Conservation (phyloP, 73 alveolate genomes). For the Paramecium pentaurelia region DNA sequence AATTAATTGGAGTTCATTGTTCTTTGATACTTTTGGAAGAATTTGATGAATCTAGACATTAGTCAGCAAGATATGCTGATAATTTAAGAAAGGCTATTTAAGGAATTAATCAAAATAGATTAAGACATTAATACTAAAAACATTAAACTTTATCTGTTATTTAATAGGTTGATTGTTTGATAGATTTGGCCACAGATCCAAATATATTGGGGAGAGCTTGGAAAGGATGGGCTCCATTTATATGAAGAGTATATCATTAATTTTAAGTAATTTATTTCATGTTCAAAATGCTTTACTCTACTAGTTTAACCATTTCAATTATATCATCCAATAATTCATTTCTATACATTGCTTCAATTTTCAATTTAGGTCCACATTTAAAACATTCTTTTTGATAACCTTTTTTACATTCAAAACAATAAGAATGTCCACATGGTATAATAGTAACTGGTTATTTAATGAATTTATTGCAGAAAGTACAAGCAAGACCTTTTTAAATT, state of each 20-base stretch:
- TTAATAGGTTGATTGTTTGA: conserved; percentile 91
- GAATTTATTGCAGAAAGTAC: conserved; percentile 54
- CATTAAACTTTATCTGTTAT: conserved; percentile 75
- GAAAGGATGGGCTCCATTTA: conserved; percentile 97
- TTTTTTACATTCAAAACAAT: conserved; percentile 58
- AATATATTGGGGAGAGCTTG: conserved; percentile 97
- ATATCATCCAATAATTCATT: conserved; percentile 62
- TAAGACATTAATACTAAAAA: conserved; percentile 39
- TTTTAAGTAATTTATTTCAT: conserved; percentile 37
- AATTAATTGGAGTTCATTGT: conserved; percentile 75
- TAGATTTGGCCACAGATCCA: conserved; percentile 96
- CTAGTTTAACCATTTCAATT: conserved; percentile 34
- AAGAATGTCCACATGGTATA: conserved; percentile 63
- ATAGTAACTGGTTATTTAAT: conserved; percentile 57
- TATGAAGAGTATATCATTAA: conserved; percentile 62
- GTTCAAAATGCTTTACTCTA: not conserved
- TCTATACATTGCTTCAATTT: conserved; percentile 61
- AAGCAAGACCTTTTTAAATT: conserved; percentile 40
- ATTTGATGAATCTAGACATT: conserved; percentile 69
- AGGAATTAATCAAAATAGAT: conserved; percentile 63
- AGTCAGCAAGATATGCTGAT: conserved; percentile 50
- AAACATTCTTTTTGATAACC: conserved; percentile 56
- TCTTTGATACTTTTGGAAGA: conserved; percentile 71
- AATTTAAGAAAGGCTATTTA: conserved; percentile 60
- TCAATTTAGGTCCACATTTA: conserved; percentile 61